phyloP scores from a whole-genome alignment of 768 basidiomycete species.

The Mycena latifolia region DNA sequence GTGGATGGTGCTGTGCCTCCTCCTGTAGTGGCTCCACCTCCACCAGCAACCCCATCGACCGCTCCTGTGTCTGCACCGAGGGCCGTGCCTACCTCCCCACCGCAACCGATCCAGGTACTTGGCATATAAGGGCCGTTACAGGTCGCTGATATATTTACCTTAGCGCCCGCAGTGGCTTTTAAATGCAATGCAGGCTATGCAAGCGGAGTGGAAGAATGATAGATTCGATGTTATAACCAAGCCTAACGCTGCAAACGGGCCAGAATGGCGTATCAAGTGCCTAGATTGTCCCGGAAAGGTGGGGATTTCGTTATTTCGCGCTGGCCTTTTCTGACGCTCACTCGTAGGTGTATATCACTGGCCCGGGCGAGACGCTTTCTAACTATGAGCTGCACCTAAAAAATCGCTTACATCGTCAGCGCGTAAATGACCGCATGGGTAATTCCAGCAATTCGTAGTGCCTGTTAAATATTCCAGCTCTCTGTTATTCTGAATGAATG shows the following conservation, averaged over 20 bases:
- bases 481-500: neutral
- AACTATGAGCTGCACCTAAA: slow-evolving; percentile 96
- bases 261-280: slow-evolving; percentile 94
- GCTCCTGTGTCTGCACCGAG: slow-evolving; percentile 36
- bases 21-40: no score
- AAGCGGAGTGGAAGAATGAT: slow-evolving; percentile 83
- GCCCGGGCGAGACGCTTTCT: slow-evolving; percentile 85
- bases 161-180: slow-evolving; percentile 80
- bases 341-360: slow-evolving; percentile 87
- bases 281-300: slow-evolving; percentile 95
- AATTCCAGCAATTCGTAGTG: slow-evolving; percentile 24
- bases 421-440: slow-evolving; percentile 71
- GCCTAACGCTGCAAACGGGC: slow-evolving; percentile 61
- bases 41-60: slow-evolving; percentile 6
- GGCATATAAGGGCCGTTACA: neutral
- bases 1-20: slow-evolving; percentile 35
- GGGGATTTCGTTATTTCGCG: slow-evolving; percentile 33
- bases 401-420: slow-evolving; percentile 83
- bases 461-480: neutral
- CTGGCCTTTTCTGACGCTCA: neutral
- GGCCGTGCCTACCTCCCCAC: slow-evolving; percentile 30
- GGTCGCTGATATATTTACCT: slow-evolving; percentile 4
- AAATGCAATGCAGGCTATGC: slow-evolving; percentile 75
- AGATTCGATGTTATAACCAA: slow-evolving; percentile 83
- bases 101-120: slow-evolving; percentile 43